Evolutionary conservation across 352 stramenopile genomes (phyloP), one percentile per base, ranked within the genome.

Genomic region (Globisporangium emineosum): DNA sequence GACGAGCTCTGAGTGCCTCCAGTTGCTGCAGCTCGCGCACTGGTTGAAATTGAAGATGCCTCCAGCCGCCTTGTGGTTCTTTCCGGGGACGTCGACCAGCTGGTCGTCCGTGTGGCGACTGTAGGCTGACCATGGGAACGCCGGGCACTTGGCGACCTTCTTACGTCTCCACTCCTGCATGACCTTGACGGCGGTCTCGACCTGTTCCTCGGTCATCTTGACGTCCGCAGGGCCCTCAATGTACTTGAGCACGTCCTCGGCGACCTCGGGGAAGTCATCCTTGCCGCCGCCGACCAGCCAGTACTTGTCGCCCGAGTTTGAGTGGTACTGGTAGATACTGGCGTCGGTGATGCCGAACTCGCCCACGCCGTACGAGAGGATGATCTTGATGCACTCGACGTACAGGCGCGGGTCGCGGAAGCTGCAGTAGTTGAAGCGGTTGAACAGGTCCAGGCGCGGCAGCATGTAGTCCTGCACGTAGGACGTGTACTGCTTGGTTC

Each of bases 391-490:
- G 43, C 43, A 50, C 43, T 50, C 43, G 19, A 50, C 43, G 43
- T 50, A 50, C 19, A 50, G 43, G 3, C 43, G 43, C 0, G 43
- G 43, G n/a, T 50, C 43, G 43, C 43, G 43, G 19, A 50, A 50
- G 43, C 43, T 50, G 43, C 17, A 50, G 43, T 50, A 50, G 19
- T 50, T 25, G 43, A 50, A 50, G 19, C 43, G 43, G 43, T 50
- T 50, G 43, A 50, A 50, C 43, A 50, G 19, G 2, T 50, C 43
- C 19, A 50, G 43, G 9, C 43, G 43, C 5, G 43, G 43, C 19
- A 50, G 43, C 43, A 50, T 50, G 43, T 27, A 50, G 43, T 50
- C 43, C 43, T 50, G 43, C 19, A 50, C 19, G 19, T 50, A 50
- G 0, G 43, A 15, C 5, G 2, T 12, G 43, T 50, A 50, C 43